Evolutionary conservation across 2,329 filamentous ascomycete genomes (phyloP), one percentile per base, ranked within the genome.

Genomic region (Fusarium sp.): DNA sequence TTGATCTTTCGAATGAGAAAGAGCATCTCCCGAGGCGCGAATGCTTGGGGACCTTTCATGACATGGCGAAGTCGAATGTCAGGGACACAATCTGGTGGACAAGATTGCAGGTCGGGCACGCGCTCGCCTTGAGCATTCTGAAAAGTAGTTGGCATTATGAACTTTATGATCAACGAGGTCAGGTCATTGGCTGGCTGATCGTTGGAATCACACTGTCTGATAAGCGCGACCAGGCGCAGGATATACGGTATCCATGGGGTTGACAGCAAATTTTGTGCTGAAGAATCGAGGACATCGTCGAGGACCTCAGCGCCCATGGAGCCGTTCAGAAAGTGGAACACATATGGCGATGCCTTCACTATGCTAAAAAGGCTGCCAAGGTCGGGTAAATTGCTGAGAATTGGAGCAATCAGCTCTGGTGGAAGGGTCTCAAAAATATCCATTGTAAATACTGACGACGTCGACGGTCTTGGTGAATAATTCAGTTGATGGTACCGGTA

Each of bases 201-300:
- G 1, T 18, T 26, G 3, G 10, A 7, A 3, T 55, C 39, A 6
- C 38, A 62, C 7, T 62, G 44, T 1, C 66, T 60, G 18, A 60
- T 28, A 7, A 69, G 61, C 20, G 61, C 61, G 5, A 69, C 53
- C 7, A 69, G 22, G 11, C 66, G 61, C 6, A 69, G 6, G 13
- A 69, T 43, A 9, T 69, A 49, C 2, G 61, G 48, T 17, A 69
- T 51, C 66, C 66, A 69, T 33, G 66, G 52, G 3, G 66, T 52
- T 28, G 40, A 44, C 3, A 18, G n/a, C 5, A 58, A 20, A 8
- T 44, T 42, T 17, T n/a, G 24, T 13, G 45, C 44, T 14, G 44
- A 66, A 20, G 66, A 54, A 2, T 63, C 40, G 10, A 69, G 66
- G 17, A 69, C 22, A 2, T 20, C 15, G 14, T 69, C 61, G 7